Evolutionary conservation across 2,329 filamentous ascomycete genomes (phyloP).

Genomic region (Fusarium sp.): DNA sequence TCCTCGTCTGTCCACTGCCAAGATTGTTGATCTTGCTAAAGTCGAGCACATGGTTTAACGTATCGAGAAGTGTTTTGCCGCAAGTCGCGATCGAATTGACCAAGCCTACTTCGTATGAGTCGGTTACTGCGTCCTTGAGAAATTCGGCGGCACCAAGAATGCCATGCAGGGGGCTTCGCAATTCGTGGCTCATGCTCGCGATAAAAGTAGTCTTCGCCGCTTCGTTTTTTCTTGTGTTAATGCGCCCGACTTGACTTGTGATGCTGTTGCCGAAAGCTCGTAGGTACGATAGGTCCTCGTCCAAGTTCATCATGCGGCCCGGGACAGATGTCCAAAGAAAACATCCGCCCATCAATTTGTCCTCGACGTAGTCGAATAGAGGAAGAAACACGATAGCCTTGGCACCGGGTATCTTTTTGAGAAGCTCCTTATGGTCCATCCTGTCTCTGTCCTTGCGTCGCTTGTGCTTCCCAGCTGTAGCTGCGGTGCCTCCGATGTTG

Average conservation of each 20-base stretch:
- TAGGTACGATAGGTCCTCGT: slow-evolving; percentile 53
- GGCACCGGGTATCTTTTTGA: slow-evolving; percentile 50
- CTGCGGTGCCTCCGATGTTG: neutral
- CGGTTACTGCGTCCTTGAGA: slow-evolving; percentile 55
- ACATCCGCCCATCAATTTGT: slow-evolving; percentile 50
- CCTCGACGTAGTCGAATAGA: slow-evolving; percentile 51
- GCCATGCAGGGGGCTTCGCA: slow-evolving; percentile 67
- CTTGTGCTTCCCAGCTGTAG: neutral
- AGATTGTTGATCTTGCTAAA: slow-evolving; percentile 56
- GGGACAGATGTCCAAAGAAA: slow-evolving; percentile 51
- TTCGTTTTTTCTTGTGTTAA: slow-evolving; percentile 63
- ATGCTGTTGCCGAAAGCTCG: slow-evolving; percentile 43
- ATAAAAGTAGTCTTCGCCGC: slow-evolving; percentile 69
- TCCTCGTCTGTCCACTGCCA: slow-evolving; percentile 43
- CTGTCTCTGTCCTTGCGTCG: slow-evolving; percentile 25
- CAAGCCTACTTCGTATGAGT: slow-evolving; percentile 55
- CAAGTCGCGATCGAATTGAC: slow-evolving; percentile 59
- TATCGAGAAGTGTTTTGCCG: slow-evolving; percentile 61
- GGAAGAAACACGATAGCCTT: slow-evolving; percentile 52
- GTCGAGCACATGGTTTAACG: slow-evolving; percentile 61
- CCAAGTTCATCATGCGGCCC: slow-evolving; percentile 52
- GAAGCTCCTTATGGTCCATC: slow-evolving; percentile 50
- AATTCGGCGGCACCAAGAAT: slow-evolving; percentile 65
- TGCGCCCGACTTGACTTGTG: slow-evolving; percentile 66
- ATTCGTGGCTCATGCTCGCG: slow-evolving; percentile 68